Evolutionary conservation across 1,284 basidiomycete genomes (phyloP), one percentile per base, ranked within the genome.

Genomic region (Cutaneotrichosporon mucoides): DNA sequence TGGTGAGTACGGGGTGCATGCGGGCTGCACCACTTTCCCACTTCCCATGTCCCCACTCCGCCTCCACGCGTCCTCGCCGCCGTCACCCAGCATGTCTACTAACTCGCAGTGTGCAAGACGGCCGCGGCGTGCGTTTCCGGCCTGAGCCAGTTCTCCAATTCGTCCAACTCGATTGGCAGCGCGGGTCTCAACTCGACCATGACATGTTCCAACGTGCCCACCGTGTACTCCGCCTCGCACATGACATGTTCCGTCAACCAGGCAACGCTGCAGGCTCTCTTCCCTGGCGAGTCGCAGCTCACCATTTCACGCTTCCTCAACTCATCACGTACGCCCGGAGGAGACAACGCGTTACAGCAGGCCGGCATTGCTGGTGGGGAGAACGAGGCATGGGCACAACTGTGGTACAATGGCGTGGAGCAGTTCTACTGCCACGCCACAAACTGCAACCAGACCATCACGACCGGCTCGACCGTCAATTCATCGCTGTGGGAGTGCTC

Each of bases 391-490:
- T 87, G 82, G 65, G 88, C 88, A 0, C 89, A 92, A 68, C 79
- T 94, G 1, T 88, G 89, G 78, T 92, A 92, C 76, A 81, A 83
- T n/a, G 88, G 88, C 5, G 84, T 87, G 16, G 90, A 92, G 71
- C 79, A 81, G 69, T 94, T 94, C 78, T 89, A 83, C 72, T 95
- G 92, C 72, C 65, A 79, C 13, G 89, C 89, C 0, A 80, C 84
- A 62, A 79, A 81, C 5, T 95, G 92, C 76, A 78, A 75, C 0
- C 90, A 92, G 75, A 79, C 81, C 5, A 67, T 81, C 38, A 67
- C 69, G 34, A 68, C 70, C 34, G 55, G 56, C 13, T 55, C 56
- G 9, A 45, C 53, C 8, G 54, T 50, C 12, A 80, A 78, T 55
- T 79, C 75, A 1, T 75, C 78, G 13, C 76, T 76, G 47, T 93